phyloP scores from a whole-genome alignment of 768 basidiomycete genomes.

The Termitomyces sp. region DNA sequence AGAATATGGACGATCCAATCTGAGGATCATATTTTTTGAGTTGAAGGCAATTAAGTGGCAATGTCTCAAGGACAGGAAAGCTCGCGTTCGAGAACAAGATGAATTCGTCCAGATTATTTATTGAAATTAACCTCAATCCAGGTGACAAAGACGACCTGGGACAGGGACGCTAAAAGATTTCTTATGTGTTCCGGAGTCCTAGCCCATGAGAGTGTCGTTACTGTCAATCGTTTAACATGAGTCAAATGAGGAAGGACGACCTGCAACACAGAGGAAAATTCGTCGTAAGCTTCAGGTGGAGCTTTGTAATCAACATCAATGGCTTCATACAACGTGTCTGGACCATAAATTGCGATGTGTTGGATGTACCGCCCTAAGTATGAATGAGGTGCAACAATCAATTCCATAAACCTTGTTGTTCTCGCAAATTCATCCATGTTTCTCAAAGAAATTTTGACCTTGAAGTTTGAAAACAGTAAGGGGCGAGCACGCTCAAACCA shows the following conservation, averaged over 20 bases:
- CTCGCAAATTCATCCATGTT: not conserved
- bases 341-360: not conserved
- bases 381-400: not conserved
- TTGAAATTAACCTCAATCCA: not conserved
- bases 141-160: not conserved
- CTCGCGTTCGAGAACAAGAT: not conserved
- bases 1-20: not conserved
- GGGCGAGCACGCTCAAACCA: no score
- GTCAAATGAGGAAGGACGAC: no score
- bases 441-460: not conserved
- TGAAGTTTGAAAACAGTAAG: not conserved
- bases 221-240: not conserved
- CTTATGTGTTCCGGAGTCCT: not conserved
- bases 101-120: not conserved
- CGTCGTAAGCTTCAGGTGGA: not conserved
- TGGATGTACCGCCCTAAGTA: not conserved
- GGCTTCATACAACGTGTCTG: not conserved
- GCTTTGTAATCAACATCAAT: not conserved
- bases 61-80: not conserved
- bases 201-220: not conserved
- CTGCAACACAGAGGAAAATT: not conserved
- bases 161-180: not conserved
- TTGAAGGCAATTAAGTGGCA: no score
- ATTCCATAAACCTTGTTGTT: not conserved
- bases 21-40: no score